These are phyloP conservation scores for Leptosphaerulina australis DNA, from an alignment of 2,329 filamentous ascomycete genomes.

Conservation along the genomic window DNA sequence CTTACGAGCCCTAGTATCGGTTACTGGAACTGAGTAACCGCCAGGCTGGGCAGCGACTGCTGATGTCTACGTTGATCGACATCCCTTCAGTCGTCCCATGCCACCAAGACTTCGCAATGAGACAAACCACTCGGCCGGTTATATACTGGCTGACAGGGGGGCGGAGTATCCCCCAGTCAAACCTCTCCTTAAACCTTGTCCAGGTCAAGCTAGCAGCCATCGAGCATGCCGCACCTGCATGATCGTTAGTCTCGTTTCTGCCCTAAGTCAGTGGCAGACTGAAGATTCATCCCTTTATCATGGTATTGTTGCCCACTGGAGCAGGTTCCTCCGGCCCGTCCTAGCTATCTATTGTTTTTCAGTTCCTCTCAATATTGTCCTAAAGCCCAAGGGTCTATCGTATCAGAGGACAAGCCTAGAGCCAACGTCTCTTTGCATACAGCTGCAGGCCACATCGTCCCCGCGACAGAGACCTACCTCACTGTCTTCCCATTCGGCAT, in stretches of 20 bases:
- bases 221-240: slow-evolving; percentile 27
- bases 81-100: slow-evolving; percentile 12
- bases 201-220: slow-evolving; percentile 24
- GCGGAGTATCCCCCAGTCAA: slow-evolving; percentile 16
- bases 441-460: slow-evolving; percentile 15
- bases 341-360: slow-evolving; percentile 9
- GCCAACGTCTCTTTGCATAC: slow-evolving; percentile 11
- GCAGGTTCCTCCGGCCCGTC: not conserved
- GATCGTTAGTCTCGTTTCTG: slow-evolving; percentile 17
- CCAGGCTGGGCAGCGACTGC: not conserved
- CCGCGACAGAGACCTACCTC: slow-evolving; percentile 8
- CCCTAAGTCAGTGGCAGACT: slow-evolving; percentile 15
- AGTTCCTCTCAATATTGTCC: not conserved
- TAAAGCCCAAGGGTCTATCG: not conserved
- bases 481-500: not conserved
- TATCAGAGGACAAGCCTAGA: not conserved
- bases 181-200: slow-evolving; percentile 23
- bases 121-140: slow-evolving; percentile 17
- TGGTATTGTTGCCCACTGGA: slow-evolving; percentile 6
- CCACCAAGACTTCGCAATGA: slow-evolving; percentile 9
- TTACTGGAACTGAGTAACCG: slow-evolving; percentile 5
- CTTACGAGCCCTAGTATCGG: not conserved
- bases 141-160: slow-evolving; percentile 22
- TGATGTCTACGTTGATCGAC: slow-evolving; percentile 2
- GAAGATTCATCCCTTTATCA: slow-evolving; percentile 26